These are phyloP conservation scores for Pichia cabralensis DNA, from an alignment of 805 yeast species.

Conservation along the genomic window DNA sequence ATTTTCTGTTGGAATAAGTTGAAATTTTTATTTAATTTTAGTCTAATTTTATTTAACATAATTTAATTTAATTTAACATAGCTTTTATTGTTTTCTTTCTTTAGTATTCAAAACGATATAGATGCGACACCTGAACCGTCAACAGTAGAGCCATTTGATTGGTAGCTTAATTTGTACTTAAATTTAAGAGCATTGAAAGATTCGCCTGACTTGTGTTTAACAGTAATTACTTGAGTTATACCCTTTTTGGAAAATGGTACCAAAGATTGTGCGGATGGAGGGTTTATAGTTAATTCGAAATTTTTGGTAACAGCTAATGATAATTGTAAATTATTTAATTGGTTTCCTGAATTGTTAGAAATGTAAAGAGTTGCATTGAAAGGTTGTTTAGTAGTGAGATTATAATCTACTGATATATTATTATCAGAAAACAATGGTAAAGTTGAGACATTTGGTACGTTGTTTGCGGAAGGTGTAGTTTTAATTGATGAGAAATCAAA, in stretches of 20 bases:
- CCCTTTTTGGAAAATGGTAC: conserved; percentile 13
- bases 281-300: conserved; percentile 20
- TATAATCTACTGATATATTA: conserved; percentile 19
- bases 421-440: conserved; percentile 12
- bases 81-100: background rate
- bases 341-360: conserved; percentile 29
- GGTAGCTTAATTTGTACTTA: conserved; percentile 64
- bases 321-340: conserved; percentile 37
- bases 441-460: conserved; percentile 3
- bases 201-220: conserved; percentile 14
- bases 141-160: conserved; percentile 32
- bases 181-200: conserved; percentile 35
- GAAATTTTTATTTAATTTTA: too few species aligned
- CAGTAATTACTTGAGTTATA: conserved; percentile 18
- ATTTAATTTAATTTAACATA: background rate
- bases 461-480: too few species aligned
- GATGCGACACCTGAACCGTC: conserved; percentile 51
- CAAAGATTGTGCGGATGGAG: conserved; percentile 18
- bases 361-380: conserved; percentile 16
- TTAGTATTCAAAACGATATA: conserved; percentile 2
- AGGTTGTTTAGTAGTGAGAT: conserved; percentile 13
- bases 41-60: too few species aligned
- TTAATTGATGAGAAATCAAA: conserved; percentile 22
- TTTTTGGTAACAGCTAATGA: conserved; percentile 27
- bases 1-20: too few species aligned